These are phyloP conservation scores for Fusarium setosum DNA, from an alignment of 2,329 filamentous ascomycete species.

Conservation along the genomic window DNA sequence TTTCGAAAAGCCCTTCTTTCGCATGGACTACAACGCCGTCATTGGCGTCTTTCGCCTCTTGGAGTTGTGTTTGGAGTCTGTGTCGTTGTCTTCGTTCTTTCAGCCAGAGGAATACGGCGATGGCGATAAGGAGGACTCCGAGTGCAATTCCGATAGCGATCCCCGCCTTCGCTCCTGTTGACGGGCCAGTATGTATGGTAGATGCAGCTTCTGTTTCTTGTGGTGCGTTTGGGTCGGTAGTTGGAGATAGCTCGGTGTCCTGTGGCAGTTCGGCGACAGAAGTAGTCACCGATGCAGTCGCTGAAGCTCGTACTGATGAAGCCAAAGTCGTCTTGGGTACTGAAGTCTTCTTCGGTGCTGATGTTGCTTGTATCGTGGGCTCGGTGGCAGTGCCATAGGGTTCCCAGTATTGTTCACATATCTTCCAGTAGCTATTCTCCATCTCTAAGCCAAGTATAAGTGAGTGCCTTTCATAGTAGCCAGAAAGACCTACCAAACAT, in stretches of 20 bases:
- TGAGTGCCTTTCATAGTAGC: not conserved
- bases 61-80: conserved; percentile 21
- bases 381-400: conserved; percentile 37
- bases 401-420: conserved; percentile 43
- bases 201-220: not conserved
- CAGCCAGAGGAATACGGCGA: conserved; percentile 34
- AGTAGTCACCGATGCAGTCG: not conserved
- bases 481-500: conserved; percentile 32
- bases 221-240: conserved; percentile 7
- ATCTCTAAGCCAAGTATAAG: conserved; percentile 28
- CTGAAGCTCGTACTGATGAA: not conserved
- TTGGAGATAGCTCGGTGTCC: conserved; percentile 1
- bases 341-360: not conserved
- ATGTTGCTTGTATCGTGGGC: conserved; percentile 26
- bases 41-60: not conserved
- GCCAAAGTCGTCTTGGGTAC: conserved; percentile 3
- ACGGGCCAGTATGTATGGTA: not conserved
- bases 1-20: conserved; percentile 26
- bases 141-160: conserved; percentile 33
- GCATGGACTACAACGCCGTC: not conserved
- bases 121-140: conserved; percentile 23
- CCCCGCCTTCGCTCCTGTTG: conserved; percentile 32
- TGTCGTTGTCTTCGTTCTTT: conserved; percentile 34
- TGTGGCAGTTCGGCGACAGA: not conserved
- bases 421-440: conserved; percentile 44